Percentiles rank a stretch among this genome's conserved stretches.
Evolutionary conservation across 495 filamentous ascomycete genomes (phyloP).

Genomic region (Cladorrhinum samala): DNA sequence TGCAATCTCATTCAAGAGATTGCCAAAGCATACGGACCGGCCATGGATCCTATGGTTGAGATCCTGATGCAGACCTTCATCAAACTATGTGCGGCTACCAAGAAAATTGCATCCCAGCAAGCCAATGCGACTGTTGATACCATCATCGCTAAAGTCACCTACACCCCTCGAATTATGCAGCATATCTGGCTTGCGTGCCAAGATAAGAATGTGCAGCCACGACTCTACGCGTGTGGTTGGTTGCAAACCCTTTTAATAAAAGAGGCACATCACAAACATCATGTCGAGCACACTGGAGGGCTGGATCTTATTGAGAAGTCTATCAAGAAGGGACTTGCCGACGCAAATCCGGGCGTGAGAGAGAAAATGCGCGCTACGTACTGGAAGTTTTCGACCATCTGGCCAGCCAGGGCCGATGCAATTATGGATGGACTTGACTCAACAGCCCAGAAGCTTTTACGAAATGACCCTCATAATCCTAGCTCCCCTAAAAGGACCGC

Average conservation of each 20-base stretch:
- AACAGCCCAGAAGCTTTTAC: slow-evolving; percentile 65
- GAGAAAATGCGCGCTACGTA: slow-evolving; percentile 78
- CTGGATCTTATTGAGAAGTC: slow-evolving; percentile 79
- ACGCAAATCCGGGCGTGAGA: slow-evolving; percentile 81
- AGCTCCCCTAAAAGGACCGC: slow-evolving; percentile 50
- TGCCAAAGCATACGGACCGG: slow-evolving; percentile 65
- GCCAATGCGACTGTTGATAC: slow-evolving; percentile 70
- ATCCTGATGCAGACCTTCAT: slow-evolving; percentile 82
- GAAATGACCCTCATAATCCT: slow-evolving; percentile 76
- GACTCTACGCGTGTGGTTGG: slow-evolving; percentile 76
- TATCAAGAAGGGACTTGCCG: slow-evolving; percentile 75
- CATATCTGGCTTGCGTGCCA: slow-evolving; percentile 72
- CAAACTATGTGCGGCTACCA: slow-evolving; percentile 79
- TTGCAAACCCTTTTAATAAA: slow-evolving; percentile 72
- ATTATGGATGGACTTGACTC: slow-evolving; percentile 70
- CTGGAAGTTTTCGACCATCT: slow-evolving; percentile 72
- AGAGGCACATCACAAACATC: slow-evolving; percentile 69
- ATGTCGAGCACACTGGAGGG: slow-evolving; percentile 77
- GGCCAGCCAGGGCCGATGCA: slow-evolving; percentile 68
- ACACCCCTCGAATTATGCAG: slow-evolving; percentile 70
- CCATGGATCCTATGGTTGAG: slow-evolving; percentile 83
- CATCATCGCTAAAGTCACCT: slow-evolving; percentile 72
- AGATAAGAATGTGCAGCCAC: slow-evolving; percentile 86
- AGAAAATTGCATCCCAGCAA: slow-evolving; percentile 80
- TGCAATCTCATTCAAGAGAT: slow-evolving; percentile 83